phyloP scores from a whole-genome alignment of 2,329 filamentous ascomycete species.

The Colletotrichum eleusines region DNA sequence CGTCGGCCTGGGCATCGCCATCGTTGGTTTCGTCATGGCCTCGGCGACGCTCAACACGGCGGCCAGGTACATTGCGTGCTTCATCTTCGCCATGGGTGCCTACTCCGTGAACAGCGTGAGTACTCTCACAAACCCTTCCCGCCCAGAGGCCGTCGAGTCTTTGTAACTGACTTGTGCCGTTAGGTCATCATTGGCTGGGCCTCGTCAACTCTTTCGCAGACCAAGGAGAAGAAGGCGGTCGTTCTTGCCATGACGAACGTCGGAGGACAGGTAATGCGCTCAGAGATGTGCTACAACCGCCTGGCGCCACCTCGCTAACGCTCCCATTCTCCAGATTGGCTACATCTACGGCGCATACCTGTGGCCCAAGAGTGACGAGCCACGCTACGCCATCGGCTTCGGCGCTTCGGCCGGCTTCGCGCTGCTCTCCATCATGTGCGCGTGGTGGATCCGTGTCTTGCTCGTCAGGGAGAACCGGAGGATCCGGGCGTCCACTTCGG shows the following conservation, averaged over 20 bases:
- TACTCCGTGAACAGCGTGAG: slow-evolving; percentile 52
- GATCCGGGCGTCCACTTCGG: slow-evolving; percentile 50
- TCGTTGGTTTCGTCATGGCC: slow-evolving; percentile 58
- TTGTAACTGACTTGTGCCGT: slow-evolving; percentile 40
- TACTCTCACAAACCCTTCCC: neutral
- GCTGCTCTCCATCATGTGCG: slow-evolving; percentile 51
- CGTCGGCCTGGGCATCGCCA: slow-evolving; percentile 54
- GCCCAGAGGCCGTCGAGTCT: accelerated
- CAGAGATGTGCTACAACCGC: neutral
- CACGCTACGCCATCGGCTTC: slow-evolving; percentile 59
- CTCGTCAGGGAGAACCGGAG: slow-evolving; percentile 57
- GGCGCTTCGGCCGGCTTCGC: slow-evolving; percentile 60
- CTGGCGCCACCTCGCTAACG: neutral
- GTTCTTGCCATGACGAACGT: slow-evolving; percentile 63
- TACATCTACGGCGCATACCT: slow-evolving; percentile 65
- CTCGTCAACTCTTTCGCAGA: slow-evolving; percentile 58
- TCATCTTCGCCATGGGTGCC: slow-evolving; percentile 57
- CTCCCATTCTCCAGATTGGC: slow-evolving; percentile 49
- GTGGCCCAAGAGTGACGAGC: slow-evolving; percentile 59
- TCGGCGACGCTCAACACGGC: slow-evolving; percentile 53
- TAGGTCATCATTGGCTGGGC: slow-evolving; percentile 62
- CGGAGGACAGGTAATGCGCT: slow-evolving; percentile 50
- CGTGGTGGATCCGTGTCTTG: slow-evolving; percentile 57
- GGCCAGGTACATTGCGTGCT: slow-evolving; percentile 56
- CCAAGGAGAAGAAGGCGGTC: slow-evolving; percentile 62